Evolutionary conservation across 2,329 filamentous ascomycete species (phyloP), one percentile per base, ranked within the genome.

Genomic region (Grosmannia huntii): DNA sequence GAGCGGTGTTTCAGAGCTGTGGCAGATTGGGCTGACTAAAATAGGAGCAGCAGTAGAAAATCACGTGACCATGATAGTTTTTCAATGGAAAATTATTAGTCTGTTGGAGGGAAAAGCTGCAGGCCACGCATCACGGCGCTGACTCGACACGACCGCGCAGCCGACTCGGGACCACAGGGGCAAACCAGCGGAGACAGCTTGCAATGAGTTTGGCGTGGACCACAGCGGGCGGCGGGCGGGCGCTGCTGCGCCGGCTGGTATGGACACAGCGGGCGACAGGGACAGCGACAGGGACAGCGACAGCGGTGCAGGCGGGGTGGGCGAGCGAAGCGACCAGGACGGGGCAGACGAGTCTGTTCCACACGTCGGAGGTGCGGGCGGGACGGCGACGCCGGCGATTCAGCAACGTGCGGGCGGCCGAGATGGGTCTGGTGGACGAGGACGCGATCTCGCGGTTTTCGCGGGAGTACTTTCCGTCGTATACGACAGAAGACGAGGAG

Each of bases 401-500:
- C 67, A 76, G 72, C 65, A 83, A 73, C 67, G 70, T 82, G 64
- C 74, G 70, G 60, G 79, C 78, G 25, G 71, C 73, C 57, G 70
- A 80, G 64, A 71, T 82, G 70, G 79, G 79, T 1, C 69, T 82
- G 48, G 65, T 74, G 51, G 70, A 72, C 57, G 72, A 75, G 38
- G 67, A 73, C 41, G 70, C 72, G 57, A 65, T 81, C 62, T 67
- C 73, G 25, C 65, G 74, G 63, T 80, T 73, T 65, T 70, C 72
- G 58, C 67, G 73, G 61, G 67, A 79, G 49, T 68, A 72, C 50
- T 84, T 84, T 66, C 78, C 83, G 62, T 75, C 80, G 16, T 94
- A 90, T 73, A 83, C 82, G 16, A 72, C 78, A 48, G 78, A 84
- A 62, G 85, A 94, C 68, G 80, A 82, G 66, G 76, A 78, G 60